Base-by-base conservation (phyloP, 2,329 filamentous ascomycete species). In the Colletotrichum godetiae region DNA sequence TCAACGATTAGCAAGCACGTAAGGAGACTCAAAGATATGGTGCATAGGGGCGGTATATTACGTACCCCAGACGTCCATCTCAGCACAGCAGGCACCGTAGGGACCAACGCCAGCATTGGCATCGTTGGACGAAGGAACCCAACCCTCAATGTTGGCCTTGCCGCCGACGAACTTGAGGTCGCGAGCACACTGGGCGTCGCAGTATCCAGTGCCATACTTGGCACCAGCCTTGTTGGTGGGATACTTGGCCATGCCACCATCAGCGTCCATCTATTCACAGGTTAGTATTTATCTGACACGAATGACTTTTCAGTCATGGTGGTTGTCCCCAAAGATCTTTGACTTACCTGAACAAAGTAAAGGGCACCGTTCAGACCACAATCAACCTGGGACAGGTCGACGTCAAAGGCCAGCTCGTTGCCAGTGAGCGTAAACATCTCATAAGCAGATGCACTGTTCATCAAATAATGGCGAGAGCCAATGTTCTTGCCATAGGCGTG, bases 331-430 rank as follows among this genome's bases (percentile, higher is more conserved):
- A 81, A n/a, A 10, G 75, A 15, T 19, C 1, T 3, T n/a, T 10
- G 6, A 61, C 58, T 35, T 5, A 63, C 42, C 29, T 86, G 82
- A 29, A 88, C 85, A 64, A 90, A 86, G 82, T 92, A 92, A 53
- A 93, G 81, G 46, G 91, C 91, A 71, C 90, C 90, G n/a, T 93
- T 93, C 75, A 93, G 81, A 67, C 92, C 92, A 76, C 92, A 93
- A 46, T 79, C 88, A 29, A 92, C 84, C 72, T 87, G 87, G 42
- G 90, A 92, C 35, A 92, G 87, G 79, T 93, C 91, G 22, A 92
- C 90, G 67, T 92, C 90, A 72, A 93, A 92, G 42, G 89, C 88
- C 80, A 93, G 89, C 80, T 93, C 91, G 78, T 90, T 86, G 82
- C 89, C 88, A 68, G 88, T 83, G 68, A 92, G 83, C 63, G 89